phyloP scores from a whole-genome alignment of 306 rosid species.

The Gastrolobium bilobum region DNA sequence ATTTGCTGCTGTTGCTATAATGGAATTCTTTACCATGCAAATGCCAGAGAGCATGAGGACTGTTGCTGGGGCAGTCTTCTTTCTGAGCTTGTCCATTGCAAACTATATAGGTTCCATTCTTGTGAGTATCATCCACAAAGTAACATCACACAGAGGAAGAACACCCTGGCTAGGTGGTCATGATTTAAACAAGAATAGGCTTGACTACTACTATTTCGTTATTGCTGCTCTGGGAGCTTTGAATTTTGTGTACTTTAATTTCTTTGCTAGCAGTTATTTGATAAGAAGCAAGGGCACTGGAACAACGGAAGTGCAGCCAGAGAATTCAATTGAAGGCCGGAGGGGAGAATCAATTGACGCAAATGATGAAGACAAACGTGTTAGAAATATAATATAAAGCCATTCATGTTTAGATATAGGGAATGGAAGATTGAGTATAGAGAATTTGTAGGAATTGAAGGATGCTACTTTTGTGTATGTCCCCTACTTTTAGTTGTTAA shows the following conservation, averaged over 20 bases:
- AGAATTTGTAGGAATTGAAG: no score
- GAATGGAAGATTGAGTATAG: no score
- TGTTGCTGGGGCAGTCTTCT: conserved; percentile 80
- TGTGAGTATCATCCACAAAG: conserved; percentile 56
- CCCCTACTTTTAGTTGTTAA: no score
- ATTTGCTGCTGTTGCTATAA: conserved; percentile 70
- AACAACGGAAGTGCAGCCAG: conserved; percentile 39
- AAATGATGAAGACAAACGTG: conserved; percentile 34
- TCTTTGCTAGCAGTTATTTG: conserved; percentile 63
- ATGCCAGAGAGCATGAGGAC: conserved; percentile 84
- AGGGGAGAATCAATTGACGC: conserved; percentile 12
- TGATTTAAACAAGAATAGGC: conserved; percentile 66
- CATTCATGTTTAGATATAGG: no score
- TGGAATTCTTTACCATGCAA: conserved; percentile 78
- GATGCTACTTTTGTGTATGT: no score
- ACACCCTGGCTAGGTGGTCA: conserved; percentile 75
- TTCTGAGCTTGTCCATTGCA: conserved; percentile 71
- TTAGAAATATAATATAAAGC: no score
- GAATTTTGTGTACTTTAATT: conserved; percentile 67
- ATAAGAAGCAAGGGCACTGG: not conserved
- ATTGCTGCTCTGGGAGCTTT: conserved; percentile 63
- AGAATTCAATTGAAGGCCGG: not conserved
- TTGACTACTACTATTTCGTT: conserved; percentile 68
- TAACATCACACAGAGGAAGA: conserved; percentile 49
- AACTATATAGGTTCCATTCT: conserved; percentile 67